A percentile compares a stretch with the other conserved stretches of the same genome.
Evolutionary conservation across 306 rosid genomes (phyloP).

Genomic region (Quercus variabilis): DNA sequence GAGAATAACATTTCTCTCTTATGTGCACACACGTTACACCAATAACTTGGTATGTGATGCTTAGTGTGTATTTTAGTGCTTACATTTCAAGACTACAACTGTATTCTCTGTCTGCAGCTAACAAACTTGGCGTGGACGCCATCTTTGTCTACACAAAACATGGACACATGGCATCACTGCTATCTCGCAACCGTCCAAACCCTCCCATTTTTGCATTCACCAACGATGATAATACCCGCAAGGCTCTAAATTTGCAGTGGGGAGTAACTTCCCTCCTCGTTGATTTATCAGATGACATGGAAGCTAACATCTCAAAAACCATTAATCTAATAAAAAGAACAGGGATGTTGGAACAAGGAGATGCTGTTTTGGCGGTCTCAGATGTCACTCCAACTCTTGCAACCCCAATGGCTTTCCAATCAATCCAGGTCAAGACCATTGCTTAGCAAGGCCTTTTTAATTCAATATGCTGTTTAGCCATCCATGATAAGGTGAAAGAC

Average conservation of each 20-base stretch:
- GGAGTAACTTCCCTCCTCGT: conserved; percentile 72
- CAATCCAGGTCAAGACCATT: conserved; percentile 80
- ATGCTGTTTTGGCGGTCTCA: conserved; percentile 66
- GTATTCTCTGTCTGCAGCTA: conserved; percentile 51
- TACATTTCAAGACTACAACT: neutral
- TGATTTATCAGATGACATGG: conserved; percentile 67
- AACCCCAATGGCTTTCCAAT: conserved; percentile 54
- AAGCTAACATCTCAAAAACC: conserved; percentile 62
- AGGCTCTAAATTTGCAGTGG: conserved; percentile 80
- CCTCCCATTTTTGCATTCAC: conserved; percentile 93
- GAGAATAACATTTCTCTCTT: neutral
- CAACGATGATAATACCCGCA: conserved; percentile 45
- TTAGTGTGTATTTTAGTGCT: neutral
- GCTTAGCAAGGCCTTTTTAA: conserved; percentile 14
- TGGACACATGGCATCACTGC: conserved; percentile 85
- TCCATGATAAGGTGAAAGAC: neutral
- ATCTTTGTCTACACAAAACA: conserved; percentile 81
- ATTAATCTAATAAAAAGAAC: conserved; percentile 53
- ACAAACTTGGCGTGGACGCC: conserved; percentile 88
- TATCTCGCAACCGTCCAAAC: conserved; percentile 80
- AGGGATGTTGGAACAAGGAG: conserved; percentile 61
- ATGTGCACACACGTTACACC: neutral
- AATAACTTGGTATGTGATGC: neutral
- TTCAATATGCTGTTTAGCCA: neutral
- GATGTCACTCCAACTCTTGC: conserved; percentile 53